These are phyloP conservation scores for Globisporangium cystogenes DNA, from an alignment of 352 stramenopile genomes.

Conservation along the genomic window DNA sequence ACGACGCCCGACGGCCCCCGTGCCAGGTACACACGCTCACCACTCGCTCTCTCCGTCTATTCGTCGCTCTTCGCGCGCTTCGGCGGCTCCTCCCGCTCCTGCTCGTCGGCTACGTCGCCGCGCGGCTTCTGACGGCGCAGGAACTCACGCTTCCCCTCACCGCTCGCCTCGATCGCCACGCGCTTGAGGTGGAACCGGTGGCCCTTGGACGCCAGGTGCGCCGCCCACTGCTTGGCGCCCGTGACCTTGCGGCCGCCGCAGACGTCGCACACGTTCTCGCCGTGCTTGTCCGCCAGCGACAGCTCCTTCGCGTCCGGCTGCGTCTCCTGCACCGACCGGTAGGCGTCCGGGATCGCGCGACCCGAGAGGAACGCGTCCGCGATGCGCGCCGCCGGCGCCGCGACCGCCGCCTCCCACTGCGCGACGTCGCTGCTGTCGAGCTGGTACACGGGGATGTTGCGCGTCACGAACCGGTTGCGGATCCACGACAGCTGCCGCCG, in stretches of 20 bases:
- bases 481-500: slow-evolving; percentile 86
- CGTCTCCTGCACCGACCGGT: slow-evolving; percentile 39
- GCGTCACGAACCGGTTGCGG: slow-evolving; percentile 79
- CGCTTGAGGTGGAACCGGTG: slow-evolving; percentile 81
- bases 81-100: not conserved
- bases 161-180: slow-evolving; percentile 42
- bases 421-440: slow-evolving; percentile 75
- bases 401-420: slow-evolving; percentile 51
- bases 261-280: slow-evolving; percentile 49
- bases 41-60: not conserved
- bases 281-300: slow-evolving; percentile 52
- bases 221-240: slow-evolving; percentile 59
- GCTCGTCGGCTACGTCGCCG: not conserved
- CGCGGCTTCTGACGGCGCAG: not conserved
- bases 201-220: slow-evolving; percentile 74
- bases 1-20: too few relatives aligned
- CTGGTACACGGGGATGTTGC: slow-evolving; percentile 82
- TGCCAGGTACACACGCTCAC: not conserved
- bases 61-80: not conserved
- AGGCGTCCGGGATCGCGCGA: slow-evolving; percentile 18
- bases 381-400: slow-evolving; percentile 57
- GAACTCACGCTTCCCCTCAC: slow-evolving; percentile 1
- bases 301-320: slow-evolving; percentile 35
- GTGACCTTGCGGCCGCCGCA: slow-evolving; percentile 66
- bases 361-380: slow-evolving; percentile 44